Evolutionary conservation across 2,329 filamentous ascomycete genomes (phyloP).

Genomic region (Fusarium sp.): DNA sequence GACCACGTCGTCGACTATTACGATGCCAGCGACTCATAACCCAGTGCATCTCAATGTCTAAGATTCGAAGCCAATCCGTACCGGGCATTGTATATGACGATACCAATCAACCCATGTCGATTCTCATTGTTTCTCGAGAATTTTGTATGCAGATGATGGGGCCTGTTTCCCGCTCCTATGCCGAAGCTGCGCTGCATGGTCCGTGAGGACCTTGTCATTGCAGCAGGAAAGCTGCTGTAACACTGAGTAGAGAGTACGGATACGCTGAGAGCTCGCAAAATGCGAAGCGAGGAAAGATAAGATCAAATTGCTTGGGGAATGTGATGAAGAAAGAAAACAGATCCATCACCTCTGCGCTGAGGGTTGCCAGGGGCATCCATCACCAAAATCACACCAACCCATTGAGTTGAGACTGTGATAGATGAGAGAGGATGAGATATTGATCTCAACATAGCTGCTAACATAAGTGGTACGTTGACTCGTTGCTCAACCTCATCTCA

Average conservation of each 20-base stretch:
- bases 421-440: slow-evolving; percentile 20
- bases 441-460: neutral
- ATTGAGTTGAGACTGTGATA: slow-evolving; percentile 15
- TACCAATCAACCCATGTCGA: slow-evolving; percentile 11
- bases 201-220: slow-evolving; percentile 36
- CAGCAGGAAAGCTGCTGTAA: slow-evolving; percentile 13
- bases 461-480: slow-evolving; percentile 11
- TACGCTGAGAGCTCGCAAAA: slow-evolving; percentile 9
- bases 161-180: slow-evolving; percentile 26
- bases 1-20: slow-evolving; percentile 31
- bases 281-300: slow-evolving; percentile 5
- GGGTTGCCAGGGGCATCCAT: slow-evolving; percentile 34
- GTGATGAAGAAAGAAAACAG: slow-evolving; percentile 24
- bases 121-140: slow-evolving; percentile 13
- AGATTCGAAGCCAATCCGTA: slow-evolving; percentile 22
- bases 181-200: slow-evolving; percentile 32
- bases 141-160: slow-evolving; percentile 35
- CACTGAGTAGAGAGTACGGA: slow-evolving; percentile 17
- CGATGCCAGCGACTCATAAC: slow-evolving; percentile 28
- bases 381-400: slow-evolving; percentile 22
- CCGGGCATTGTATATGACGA: slow-evolving; percentile 15
- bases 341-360: slow-evolving; percentile 18
- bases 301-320: slow-evolving; percentile 12
- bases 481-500: slow-evolving; percentile 22
- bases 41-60: slow-evolving; percentile 21